Evolutionary conservation across 345 rosid genomes (phyloP).

Genomic region (Salix arbutifolia): DNA sequence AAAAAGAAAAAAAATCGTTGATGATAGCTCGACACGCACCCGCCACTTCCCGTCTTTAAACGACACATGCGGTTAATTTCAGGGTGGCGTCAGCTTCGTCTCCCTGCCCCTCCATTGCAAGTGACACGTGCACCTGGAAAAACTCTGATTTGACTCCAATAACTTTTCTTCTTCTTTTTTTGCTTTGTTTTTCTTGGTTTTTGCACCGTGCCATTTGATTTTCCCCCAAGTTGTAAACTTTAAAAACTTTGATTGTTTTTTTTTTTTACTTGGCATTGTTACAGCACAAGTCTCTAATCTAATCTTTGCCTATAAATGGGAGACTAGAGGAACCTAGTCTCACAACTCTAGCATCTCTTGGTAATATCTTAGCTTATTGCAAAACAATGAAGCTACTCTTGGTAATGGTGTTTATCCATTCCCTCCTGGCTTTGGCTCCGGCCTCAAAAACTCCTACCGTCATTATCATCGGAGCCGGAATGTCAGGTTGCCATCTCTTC

Average conservation of each 20-base stretch:
- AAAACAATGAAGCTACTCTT: not conserved
- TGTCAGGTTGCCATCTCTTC: conserved; percentile 18
- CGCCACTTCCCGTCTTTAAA: too few relatives aligned
- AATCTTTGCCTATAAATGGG: not conserved
- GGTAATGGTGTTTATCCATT: not conserved
- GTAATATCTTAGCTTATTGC: not conserved
- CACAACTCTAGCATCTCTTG: not conserved
- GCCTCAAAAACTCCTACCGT: conserved; percentile 9
- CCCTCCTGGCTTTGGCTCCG: not conserved
- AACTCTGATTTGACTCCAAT: fast-evolving
- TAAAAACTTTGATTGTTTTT: too few relatives aligned
- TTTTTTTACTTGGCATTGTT: too few relatives aligned
- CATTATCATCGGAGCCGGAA: conserved; percentile 34
- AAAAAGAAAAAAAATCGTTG: too few relatives aligned
- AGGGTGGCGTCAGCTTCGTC: fast-evolving
- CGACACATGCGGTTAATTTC: fast-evolving
- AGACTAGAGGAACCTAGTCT: not conserved
- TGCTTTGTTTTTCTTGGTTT: fast-evolving
- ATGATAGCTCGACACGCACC: too few relatives aligned
- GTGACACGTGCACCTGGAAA: too few relatives aligned
- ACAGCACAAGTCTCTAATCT: too few relatives aligned
- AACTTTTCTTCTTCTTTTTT: too few relatives aligned
- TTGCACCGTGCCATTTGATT: fast-evolving
- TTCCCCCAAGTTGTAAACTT: too few relatives aligned
- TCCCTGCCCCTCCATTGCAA: fast-evolving